Evolutionary conservation across 2,329 filamentous ascomycete genomes (phyloP), one percentile per base, ranked within the genome.

Genomic region (Knufia fluminis): DNA sequence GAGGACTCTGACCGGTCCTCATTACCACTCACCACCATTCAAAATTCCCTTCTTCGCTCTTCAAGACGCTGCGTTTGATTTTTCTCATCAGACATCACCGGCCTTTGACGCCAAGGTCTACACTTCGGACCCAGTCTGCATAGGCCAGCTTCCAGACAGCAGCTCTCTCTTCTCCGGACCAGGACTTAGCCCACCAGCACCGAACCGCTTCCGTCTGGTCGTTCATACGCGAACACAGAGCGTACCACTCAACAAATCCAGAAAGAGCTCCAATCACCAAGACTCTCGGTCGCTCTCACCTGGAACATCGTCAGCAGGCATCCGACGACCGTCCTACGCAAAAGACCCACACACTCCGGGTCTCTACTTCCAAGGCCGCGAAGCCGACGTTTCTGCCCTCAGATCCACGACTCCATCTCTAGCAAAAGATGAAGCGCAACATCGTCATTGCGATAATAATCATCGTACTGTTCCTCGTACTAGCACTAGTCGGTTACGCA

Each of bases 401-500:
- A 26, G 28, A n/a, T n/a, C n/a, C n/a, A 14, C 22, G 7, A 24
- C 20, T 12, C 22, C 46, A 40, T 3, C 33, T 17, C n/a, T 20
- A 12, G 3, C 10, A 53, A 65, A 57, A 70, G 64, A 63, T 70
- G 17, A 59, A 72, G 54, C 62, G 64, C 51, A 74, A 74, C 61
- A 64, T 71, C 57, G 63, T 69, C 56, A 71, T 74, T 53, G 71
- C 71, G 12, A 66, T 74, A 50, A 74, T 74, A 58, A 66, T 74
- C 54, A 72, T 74, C 56, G 53, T 71, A 39, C 63, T 74, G 48
- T 74, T 74, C 58, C 52, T 74, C 45, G 52, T 74, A 41, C 66
- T 74, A 33, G 68, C 67, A 17, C 51, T 69, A 22, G 65, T 67
- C 35, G 69, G 66, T 3, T 65, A 64, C 54, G 53, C 57, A 14